Evolutionary conservation across 768 basidiomycete species (phyloP), one percentile per base, ranked within the genome.

Genomic region (Trametes meyenii): DNA sequence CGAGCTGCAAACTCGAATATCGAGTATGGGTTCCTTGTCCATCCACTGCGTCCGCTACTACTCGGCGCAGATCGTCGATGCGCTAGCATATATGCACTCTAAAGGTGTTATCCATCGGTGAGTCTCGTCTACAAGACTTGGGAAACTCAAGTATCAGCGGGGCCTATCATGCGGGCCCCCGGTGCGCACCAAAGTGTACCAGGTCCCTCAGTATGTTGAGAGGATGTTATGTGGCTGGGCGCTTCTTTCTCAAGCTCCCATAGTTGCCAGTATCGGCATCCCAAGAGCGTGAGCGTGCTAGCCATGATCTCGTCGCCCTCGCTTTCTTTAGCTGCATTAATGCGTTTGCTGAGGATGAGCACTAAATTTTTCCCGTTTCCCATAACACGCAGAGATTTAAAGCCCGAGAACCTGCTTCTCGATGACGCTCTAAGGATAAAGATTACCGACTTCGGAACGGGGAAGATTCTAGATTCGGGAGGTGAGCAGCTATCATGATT

Each of bases 361-460:
- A 11, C 24, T 19, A 46, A 14, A 46, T 24, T 24, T 24, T 46
- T 42, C 60, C 48, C 26, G 61, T 26, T 17, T 56, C 36, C 26
- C 38, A 43, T 14, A 39, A 26, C 40, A 58, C 43, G 33, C 72
- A 87, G 87, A 58, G 90, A 92, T 70, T 79, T 92, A 35, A 92
- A 92, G 72, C 90, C 90, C 11, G 90, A 91, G 74, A 98, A 98
- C 72, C 80, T 98, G 33, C 80, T 99, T 10, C 80, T 99, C n/a
- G 94, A 96, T 67, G 83, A 83, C 38, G 83, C 87, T 16, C 91
- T 88, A 76, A 86, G 94, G 55, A 85, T 97, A 71, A 96, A 94
- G 74, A 84, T 99, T n/a, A 92, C 94, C 16, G 97, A 99, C 73
- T 98, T 98, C 74, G 97, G 97, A 6, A 96, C 94, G 4, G 94